Base-by-base conservation (phyloP, 495 filamentous ascomycete genomes). In the Hypoxylon lienhwacheense region DNA sequence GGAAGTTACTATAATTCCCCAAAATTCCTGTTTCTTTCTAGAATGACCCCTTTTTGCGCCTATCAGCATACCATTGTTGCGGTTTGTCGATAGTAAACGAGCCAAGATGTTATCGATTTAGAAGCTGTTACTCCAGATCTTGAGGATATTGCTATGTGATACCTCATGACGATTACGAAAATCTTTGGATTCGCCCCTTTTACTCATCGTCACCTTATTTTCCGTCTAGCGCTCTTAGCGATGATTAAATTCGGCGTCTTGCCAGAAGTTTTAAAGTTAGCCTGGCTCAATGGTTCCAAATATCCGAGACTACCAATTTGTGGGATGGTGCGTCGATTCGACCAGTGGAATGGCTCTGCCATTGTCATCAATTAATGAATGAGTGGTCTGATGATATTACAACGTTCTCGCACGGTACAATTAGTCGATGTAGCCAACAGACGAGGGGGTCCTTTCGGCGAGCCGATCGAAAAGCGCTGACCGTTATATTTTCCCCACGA, bases 251-350 rank as follows among this genome's bases (percentile, higher is more conserved):
- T 55, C 40, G 51, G 51, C 29, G 46, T 55, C 17, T 16, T 55
- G 24, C 31, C 15, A 51, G 26, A 55, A 55, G 16, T 46, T 61
- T n/a, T 46, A 24, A 55, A 55, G 16, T 46, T 61, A 53, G 46
- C 41, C 52, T 51, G 51, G 54, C 31, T 53, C 42, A 56, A 52
- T 55, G 52, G 51, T 36, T 46, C 57, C 22, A 61, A 61, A 61
- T 61, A 61, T 33, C 58, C 58, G 58, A 56, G 47, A 47, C 46
- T 55, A 55, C 58, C 34, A 61, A 55, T 50, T 61, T 55, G 58
- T 61, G 52, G 58, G 35, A 61, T 61, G 41, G 47, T 8, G 41
- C 52, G 52, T 51, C 46, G 21, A 47, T 55, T 55, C 45, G 34
- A 48, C 58, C 58, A 61, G 40, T 61, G 10, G 52, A 24, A 49